phyloP scores from a whole-genome alignment of 176 grass and related monocot species.

The Saccharum spontaneum region DNA sequence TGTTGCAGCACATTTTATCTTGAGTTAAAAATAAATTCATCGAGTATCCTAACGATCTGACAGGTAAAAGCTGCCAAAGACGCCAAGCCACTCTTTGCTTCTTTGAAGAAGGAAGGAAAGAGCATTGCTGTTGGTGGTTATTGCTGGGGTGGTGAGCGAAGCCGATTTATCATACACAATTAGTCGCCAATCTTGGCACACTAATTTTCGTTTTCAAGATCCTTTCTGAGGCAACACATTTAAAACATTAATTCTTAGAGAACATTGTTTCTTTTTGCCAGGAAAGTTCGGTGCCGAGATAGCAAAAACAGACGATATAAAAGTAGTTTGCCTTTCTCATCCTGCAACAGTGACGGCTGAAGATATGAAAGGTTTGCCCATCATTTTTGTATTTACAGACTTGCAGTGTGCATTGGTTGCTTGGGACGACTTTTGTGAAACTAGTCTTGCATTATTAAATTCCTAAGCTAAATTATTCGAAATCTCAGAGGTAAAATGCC shows the following conservation, averaged over 20 bases:
- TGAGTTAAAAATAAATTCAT: too few species aligned
- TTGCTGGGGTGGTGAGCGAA: conserved; percentile 40
- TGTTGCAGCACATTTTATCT: too few species aligned
- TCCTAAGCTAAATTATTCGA: neutral
- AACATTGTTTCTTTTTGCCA: neutral
- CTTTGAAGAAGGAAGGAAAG: conserved; percentile 15
- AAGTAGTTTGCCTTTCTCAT: conserved; percentile 38
- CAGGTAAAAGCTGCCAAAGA: conserved; percentile 28
- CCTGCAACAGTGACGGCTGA: conserved; percentile 6
- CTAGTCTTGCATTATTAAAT: neutral
- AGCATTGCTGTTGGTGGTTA: conserved; percentile 25
- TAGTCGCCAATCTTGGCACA: too few species aligned
- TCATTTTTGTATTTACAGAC: neutral
- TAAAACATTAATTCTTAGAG: neutral
- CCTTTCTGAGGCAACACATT: neutral
- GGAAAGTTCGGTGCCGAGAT: conserved; percentile 25
- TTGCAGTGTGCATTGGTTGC: neutral
- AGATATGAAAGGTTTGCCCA: conserved; percentile 36
- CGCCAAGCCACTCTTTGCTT: conserved; percentile 26
- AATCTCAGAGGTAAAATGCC: conserved; percentile 20
- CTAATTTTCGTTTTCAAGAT: neutral
- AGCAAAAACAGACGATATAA: conserved; percentile 23
- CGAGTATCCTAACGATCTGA: too few species aligned
- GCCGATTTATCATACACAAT: neutral
- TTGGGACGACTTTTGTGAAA: neutral